Evolutionary conservation across 257 asterid genomes (phyloP), one percentile per base, ranked within the genome.

Genomic region (Fraxinus anomala): DNA sequence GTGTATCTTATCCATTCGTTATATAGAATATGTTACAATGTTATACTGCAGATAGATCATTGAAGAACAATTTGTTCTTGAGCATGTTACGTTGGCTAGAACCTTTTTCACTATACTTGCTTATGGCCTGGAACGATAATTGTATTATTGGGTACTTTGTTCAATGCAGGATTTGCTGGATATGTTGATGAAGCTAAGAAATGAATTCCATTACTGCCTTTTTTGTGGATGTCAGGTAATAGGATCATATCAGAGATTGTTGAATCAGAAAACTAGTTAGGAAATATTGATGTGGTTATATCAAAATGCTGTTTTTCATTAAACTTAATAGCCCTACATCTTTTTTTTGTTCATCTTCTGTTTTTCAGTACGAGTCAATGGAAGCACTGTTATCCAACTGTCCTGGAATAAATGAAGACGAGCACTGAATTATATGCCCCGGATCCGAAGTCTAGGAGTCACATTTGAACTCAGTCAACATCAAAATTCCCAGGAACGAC

Each of bases 221-320:
- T 94, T 92, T 81, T 91, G 97, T 80, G 99, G 99, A 80, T 92
- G 91, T 70, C 96, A 88, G 98, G 97, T 91, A 89, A 40, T 72
- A 7, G 37, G 44, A 77, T 75, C 42, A 3, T 76, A 67, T 68
- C 68, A 19, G 5, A 33, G 31, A 34, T 16, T 63, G 14, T 37
- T 4, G 2, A 63, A 42, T 34, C 28, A 28, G 31, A 65, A 19
- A 39, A 68, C 47, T 30, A 33, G 56, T 8, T 10, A 49, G 66
- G 66, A 56, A 49, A 39, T 17, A 3, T 61, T 13, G 33, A 8
- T 24, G 5, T 21, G 33, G 24, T 59, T 12, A 31, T 23, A 21
- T 24, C 12, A 40, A 82, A 63, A 28, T 56, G 42, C 73, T 72
- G 33, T 69, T 77, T 59, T 33, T 51, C 5, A 49, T 49, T n/a